A percentile compares a stretch with the other conserved stretches of the same genome.
These are phyloP conservation scores for Dictyophora rubrovolvata DNA, from an alignment of 768 basidiomycete genomes.

Conservation along the genomic window DNA sequence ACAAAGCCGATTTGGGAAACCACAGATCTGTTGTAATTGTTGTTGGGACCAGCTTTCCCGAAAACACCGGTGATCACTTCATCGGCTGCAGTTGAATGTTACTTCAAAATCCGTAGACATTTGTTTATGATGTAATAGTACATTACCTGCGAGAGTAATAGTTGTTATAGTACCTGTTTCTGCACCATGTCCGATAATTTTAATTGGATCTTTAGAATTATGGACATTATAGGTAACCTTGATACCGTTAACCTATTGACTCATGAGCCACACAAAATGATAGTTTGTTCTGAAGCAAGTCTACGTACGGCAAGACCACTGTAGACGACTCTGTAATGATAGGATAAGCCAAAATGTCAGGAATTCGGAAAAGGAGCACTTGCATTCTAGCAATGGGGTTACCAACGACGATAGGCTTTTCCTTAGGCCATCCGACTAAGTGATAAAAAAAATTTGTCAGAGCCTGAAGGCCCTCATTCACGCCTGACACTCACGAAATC, in stretches of 20 bases:
- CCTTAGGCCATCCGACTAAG: not conserved
- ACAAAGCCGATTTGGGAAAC: not conserved
- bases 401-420: not conserved
- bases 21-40: not conserved
- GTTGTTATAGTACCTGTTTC: not conserved
- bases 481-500: not conserved
- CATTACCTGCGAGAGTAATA: not conserved
- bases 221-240: not conserved
- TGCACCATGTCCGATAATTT: not conserved
- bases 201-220: not conserved
- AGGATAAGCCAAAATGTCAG: not conserved
- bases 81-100: not conserved
- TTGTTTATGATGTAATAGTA: not conserved
- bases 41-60: not conserved
- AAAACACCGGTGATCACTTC: not conserved
- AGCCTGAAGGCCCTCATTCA: not conserved
- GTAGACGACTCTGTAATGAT: not conserved
- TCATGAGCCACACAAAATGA: not conserved
- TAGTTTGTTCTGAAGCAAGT: not conserved
- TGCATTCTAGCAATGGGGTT: not conserved
- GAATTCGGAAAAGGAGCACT: not conserved
- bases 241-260: not conserved
- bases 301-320: not conserved
- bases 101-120: not conserved
- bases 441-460: not conserved